Evolutionary conservation across 2,329 filamentous ascomycete genomes (phyloP).

Genomic region (Diaporthe sp.): DNA sequence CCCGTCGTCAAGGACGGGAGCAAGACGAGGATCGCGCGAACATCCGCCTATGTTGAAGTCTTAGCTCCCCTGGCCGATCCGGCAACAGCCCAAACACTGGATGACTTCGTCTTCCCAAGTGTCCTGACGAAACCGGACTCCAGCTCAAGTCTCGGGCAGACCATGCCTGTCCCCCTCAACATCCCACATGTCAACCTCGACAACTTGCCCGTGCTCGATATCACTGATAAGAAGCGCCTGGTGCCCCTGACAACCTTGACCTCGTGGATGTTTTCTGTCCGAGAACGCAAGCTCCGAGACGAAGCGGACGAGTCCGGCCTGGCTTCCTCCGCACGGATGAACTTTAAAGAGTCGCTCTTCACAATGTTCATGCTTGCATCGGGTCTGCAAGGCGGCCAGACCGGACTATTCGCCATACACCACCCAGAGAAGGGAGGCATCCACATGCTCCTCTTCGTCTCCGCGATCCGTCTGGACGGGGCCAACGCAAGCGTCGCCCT

Average conservation of each 20-base stretch:
- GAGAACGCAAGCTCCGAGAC: conserved; percentile 56
- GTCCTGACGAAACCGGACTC: conserved; percentile 45
- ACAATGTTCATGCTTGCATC: conserved; percentile 62
- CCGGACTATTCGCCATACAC: conserved; percentile 59
- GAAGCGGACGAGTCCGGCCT: conserved; percentile 44
- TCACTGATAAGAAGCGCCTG: conserved; percentile 52
- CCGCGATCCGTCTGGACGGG: conserved; percentile 60
- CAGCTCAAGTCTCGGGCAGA: not conserved
- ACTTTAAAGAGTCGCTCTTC: conserved; percentile 65
- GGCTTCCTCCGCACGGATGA: conserved; percentile 53
- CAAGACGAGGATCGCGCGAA: conserved; percentile 59
- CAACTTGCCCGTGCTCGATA: conserved; percentile 57
- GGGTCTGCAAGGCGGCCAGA: conserved; percentile 61
- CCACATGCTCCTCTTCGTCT: conserved; percentile 59
- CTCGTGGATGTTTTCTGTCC: conserved; percentile 57
- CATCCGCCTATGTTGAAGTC: conserved; percentile 61
- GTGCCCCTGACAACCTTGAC: conserved; percentile 57
- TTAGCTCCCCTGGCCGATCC: conserved; percentile 54
- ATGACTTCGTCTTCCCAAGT: conserved; percentile 56
- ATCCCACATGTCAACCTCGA: conserved; percentile 61
- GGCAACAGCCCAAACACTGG: conserved; percentile 42
- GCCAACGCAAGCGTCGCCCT: conserved; percentile 58
- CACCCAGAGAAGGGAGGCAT: conserved; percentile 54
- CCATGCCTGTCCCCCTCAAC: conserved; percentile 55
- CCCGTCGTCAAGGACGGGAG: conserved; percentile 54